A percentile compares a stretch with the other conserved stretches of the same genome.
These are phyloP conservation scores for Cryptococcus hybrid DNA, from an alignment of 1,284 basidiomycete genomes.

Conservation along the genomic window DNA sequence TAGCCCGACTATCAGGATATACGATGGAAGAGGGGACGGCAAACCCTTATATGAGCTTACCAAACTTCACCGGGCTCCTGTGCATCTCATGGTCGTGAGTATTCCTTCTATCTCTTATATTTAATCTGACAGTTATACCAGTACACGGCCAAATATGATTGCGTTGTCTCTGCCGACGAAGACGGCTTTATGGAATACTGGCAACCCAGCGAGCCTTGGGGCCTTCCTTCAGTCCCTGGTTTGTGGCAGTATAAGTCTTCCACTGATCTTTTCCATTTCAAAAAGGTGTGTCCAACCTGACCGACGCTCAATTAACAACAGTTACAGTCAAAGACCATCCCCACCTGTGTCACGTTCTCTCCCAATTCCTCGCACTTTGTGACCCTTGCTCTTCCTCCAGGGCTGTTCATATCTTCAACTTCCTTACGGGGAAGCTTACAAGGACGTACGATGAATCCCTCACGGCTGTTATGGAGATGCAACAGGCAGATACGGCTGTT, in stretches of 20 bases:
- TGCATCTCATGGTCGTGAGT: constrained; percentile 85
- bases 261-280: constrained; percentile 97
- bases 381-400: constrained; percentile 87
- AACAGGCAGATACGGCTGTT: constrained; percentile 85
- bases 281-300: constrained; percentile 65
- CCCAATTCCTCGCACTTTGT: constrained; percentile 85
- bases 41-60: constrained; percentile 70
- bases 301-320: background rate
- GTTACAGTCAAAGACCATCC: constrained; percentile 77
- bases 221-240: constrained; percentile 70
- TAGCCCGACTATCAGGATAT: constrained; percentile 76
- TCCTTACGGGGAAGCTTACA: constrained; percentile 83
- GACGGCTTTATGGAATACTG: constrained; percentile 97
- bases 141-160: constrained; percentile 89
- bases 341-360: constrained; percentile 86
- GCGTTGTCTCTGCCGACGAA: constrained; percentile 91
- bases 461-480: constrained; percentile 91
- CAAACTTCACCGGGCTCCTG: constrained; percentile 78
- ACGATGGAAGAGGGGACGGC: constrained; percentile 85
- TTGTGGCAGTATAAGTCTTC: constrained; percentile 88
- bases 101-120: background rate
- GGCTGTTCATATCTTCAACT: constrained; percentile 89
- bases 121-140: constrained; percentile 40
- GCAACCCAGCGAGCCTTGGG: constrained; percentile 84
- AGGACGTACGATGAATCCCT: constrained; percentile 95